Percentiles rank a stretch among this genome's conserved stretches.
phyloP scores from a whole-genome alignment of 2,329 filamentous ascomycete species.

The Ceratocystis huliohia region DNA sequence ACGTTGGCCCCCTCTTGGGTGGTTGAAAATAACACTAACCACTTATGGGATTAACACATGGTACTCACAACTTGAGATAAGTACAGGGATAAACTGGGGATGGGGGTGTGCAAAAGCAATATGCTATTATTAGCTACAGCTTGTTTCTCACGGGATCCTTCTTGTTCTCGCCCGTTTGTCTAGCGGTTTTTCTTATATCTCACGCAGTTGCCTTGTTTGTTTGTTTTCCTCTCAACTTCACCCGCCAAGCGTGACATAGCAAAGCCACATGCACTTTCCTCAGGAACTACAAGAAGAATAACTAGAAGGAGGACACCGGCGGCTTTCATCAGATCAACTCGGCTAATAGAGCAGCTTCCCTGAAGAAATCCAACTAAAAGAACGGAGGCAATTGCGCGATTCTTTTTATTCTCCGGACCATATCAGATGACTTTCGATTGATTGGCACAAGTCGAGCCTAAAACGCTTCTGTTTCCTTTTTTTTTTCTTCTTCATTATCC shows the following conservation, averaged over 20 bases:
- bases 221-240: not conserved
- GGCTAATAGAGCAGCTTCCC: not conserved
- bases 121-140: slow-evolving; percentile 4
- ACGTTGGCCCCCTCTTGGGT: not conserved
- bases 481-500: too few species aligned
- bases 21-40: not conserved
- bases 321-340: not conserved
- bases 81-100: not conserved
- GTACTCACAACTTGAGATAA: not conserved
- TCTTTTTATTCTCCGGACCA: not conserved
- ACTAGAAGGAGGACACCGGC: not conserved
- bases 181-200: not conserved
- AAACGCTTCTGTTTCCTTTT: not conserved
- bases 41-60: not conserved
- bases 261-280: not conserved
- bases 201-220: slow-evolving; percentile 2
- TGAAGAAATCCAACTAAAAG: not conserved
- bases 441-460: not conserved
- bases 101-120: not conserved
- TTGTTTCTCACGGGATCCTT: slow-evolving; percentile 4
- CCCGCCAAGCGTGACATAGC: not conserved
- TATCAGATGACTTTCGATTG: not conserved
- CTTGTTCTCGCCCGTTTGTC: not conserved
- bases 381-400: not conserved
- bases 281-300: not conserved